Evolutionary conservation across 176 grass and related monocot species (phyloP), one percentile per base, ranked within the genome.

Genomic region (Themeda triandra): DNA sequence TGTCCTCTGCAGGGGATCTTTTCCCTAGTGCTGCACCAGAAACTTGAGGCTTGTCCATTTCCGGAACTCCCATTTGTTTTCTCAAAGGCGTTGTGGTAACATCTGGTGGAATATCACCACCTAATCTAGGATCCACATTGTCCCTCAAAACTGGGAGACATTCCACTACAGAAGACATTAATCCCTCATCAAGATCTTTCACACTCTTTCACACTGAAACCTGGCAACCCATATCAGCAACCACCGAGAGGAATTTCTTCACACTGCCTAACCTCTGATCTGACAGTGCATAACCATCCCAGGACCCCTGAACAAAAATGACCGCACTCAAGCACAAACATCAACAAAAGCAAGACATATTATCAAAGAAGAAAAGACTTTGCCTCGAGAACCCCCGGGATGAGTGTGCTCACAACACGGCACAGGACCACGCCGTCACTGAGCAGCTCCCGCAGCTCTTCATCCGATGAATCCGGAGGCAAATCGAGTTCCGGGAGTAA

Each of bases 181-280:
- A 71, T 79, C 95, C 92, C 95, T 98, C 91, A 62, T 98, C 95
- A 19, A 98, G 83, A 68, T n/a, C n/a, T n/a, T n/a, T n/a, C n/a
- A n/a, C n/a, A n/a, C n/a, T 95, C 95, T 31, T 66, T 88, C 44
- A 88, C 46, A 53, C 80, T 91, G 86, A 98, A 98, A 67, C 85
- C 82, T 42, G 87, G 92, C 84, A 98, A 1, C 92, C 89, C 44
- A 90, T 86, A 72, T 92, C 92, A 25, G 89, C 92, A 86, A 98
- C 64, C 48, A 91, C 79, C 23, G 89, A 76, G 45, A 93, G 85
- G 69, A 95, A 98, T 48, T 90, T 98, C 80, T 92, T 95, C 66
- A 98, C 82, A 72, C 75, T 91, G 18, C 45, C 81, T 6, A 42
- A 78, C 69, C 77, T 63, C 78, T 92, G 83, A 46, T 90, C 88